Evolutionary conservation across 31 red algal genomes (phyloP).

Genomic region (Porphyra umbilicalis): DNA sequence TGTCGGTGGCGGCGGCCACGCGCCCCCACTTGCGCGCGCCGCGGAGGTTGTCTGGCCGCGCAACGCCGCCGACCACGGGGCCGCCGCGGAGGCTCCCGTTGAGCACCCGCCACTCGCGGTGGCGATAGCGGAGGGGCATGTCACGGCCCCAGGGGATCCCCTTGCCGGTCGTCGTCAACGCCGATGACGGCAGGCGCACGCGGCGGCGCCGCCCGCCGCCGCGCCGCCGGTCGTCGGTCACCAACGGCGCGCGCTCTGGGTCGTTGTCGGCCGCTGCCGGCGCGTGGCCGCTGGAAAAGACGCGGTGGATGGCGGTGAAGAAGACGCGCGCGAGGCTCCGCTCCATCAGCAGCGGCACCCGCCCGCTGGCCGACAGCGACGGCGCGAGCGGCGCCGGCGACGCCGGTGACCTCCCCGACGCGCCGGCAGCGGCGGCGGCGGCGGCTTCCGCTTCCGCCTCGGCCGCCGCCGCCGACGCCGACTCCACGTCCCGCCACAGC

Average conservation of each 20-base stretch:
- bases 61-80: not conserved
- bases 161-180: not conserved
- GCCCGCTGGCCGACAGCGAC: not conserved
- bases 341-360: not conserved
- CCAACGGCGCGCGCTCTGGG: not conserved
- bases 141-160: not conserved
- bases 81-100: not conserved
- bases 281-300: not conserved
- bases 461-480: not conserved
- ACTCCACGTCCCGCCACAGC: not conserved
- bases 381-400: not conserved
- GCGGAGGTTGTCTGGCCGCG: too few relatives aligned
- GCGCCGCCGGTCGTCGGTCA: not conserved
- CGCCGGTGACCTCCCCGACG: not conserved
- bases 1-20: not conserved
- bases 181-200: not conserved
- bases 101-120: constrained; percentile 22
- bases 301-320: not conserved
- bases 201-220: too few relatives aligned
- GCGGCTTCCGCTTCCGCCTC: not conserved
- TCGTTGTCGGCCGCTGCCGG: not conserved
- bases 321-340: not conserved
- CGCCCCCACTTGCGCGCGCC: too few relatives aligned
- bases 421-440: not conserved
- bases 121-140: constrained; percentile 21